Percentiles rank a stretch among this genome's conserved stretches.
These are phyloP conservation scores for Casaregolazyma suthepensis DNA, from an alignment of 1,139 yeast genomes.

Conservation along the genomic window DNA sequence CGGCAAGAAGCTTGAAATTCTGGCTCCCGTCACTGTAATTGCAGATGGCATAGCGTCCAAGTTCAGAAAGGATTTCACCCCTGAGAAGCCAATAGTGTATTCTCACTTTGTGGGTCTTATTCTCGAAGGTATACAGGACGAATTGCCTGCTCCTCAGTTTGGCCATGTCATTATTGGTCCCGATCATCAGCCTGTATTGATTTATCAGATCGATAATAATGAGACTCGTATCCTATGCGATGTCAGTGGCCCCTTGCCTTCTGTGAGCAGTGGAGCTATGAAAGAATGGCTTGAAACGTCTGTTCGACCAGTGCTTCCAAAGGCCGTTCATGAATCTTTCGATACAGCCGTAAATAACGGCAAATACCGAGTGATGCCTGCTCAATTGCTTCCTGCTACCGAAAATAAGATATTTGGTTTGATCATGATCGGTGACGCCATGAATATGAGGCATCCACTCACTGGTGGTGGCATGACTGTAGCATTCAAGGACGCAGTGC, in stretches of 20 bases:
- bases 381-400: slow-evolving; percentile 79
- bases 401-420: slow-evolving; percentile 66
- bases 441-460: slow-evolving; percentile 96
- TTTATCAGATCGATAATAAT: slow-evolving; percentile 76
- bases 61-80: slow-evolving; percentile 68
- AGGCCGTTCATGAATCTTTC: slow-evolving; percentile 59
- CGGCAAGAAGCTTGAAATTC: slow-evolving; percentile 33
- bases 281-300: slow-evolving; percentile 51
- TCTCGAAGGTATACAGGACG: slow-evolving; percentile 50
- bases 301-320: slow-evolving; percentile 69
- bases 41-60: slow-evolving; percentile 96
- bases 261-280: slow-evolving; percentile 52
- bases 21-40: slow-evolving; percentile 62
- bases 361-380: slow-evolving; percentile 84
- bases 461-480: slow-evolving; percentile 99
- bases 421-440: slow-evolving; percentile 83
- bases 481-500: slow-evolving; percentile 79
- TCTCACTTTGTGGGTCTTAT: slow-evolving; percentile 87
- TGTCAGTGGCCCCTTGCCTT: slow-evolving; percentile 73
- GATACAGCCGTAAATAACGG: slow-evolving; percentile 44
- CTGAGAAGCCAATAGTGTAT: slow-evolving; percentile 58
- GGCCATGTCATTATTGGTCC: slow-evolving; percentile 87
- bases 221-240: slow-evolving; percentile 92
- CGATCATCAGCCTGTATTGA: slow-evolving; percentile 76
- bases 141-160: slow-evolving; percentile 62